Conservation (phyloP, 1,284 basidiomycete species). For the Bondarzewia mesenterica region DNA sequence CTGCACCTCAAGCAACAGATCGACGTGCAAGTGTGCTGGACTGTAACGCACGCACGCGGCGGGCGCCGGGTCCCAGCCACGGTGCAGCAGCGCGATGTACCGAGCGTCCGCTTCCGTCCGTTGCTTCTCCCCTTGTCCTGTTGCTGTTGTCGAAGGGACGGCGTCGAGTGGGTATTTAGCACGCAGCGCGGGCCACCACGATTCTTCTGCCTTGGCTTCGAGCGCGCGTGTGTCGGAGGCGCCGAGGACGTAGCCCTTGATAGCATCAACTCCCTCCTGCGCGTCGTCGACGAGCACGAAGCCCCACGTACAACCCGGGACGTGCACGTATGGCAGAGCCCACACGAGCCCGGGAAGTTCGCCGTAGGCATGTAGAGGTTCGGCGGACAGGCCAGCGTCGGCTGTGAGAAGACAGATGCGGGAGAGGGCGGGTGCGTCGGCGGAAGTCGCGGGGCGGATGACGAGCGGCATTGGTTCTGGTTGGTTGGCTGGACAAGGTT, state of each 20-base stretch:
- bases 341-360: conserved; percentile 65
- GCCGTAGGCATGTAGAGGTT: conserved; percentile 45
- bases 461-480: conserved; percentile 30
- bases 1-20: conserved; percentile 53
- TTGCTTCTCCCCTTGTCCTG: conserved; percentile 5
- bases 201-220: conserved; percentile 38
- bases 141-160: neutral
- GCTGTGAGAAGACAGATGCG: conserved; percentile 68
- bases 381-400: conserved; percentile 60
- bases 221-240: conserved; percentile 52
- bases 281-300: conserved; percentile 56
- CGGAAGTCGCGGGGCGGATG: conserved; percentile 48
- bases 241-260: conserved; percentile 57
- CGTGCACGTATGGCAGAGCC: conserved; percentile 63
- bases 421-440: conserved; percentile 50
- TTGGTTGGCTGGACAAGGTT: neutral
- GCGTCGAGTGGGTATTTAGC: conserved; percentile 38
- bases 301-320: conserved; percentile 53
- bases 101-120: conserved; percentile 39
- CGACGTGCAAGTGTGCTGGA: conserved; percentile 60
- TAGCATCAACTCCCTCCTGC: conserved; percentile 19
- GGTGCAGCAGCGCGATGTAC: conserved; percentile 41
- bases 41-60: conserved; percentile 45
- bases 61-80: conserved; percentile 33
- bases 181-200: conserved; percentile 53